Base-by-base conservation (phyloP, 2,329 filamentous ascomycete species). In the Lomentospora prolificans region DNA sequence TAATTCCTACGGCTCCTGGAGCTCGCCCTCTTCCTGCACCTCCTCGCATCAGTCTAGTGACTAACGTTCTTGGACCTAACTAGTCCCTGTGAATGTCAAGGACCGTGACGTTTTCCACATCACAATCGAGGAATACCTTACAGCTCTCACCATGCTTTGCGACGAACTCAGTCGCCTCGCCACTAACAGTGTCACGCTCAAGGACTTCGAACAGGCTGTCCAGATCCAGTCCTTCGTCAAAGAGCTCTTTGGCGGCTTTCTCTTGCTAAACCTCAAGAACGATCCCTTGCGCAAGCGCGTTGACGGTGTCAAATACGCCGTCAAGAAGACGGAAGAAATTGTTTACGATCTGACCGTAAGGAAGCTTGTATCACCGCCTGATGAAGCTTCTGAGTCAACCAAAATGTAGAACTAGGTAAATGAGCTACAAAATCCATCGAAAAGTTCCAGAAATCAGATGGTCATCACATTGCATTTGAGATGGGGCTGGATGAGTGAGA, bases 251-350 rank as follows among this genome's bases (percentile, higher is more conserved):
- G 89, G 91, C 2, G 94, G 92, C 14, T 99, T 99, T 73, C 94
- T 97, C 78, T 82, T 97, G 62, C 81, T 99, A 62, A 99, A 99
- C 69, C 77, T 99, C 63, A 97, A 97, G 79, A 99, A 99, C 65
- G 94, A 99, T 69, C 84, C 85, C 22, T 72, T 99, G 65, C 81
- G 94, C 58, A 89, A 90, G 73, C 81, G 90, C 59, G 90, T 89
- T 56, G 94, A 99, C 72, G 87, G 86, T 4, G 87, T 99, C 71
- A 99, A 99, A 77, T 99, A 99, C 68, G 86, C 87, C 64, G 90
- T 99, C 65, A 99, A 97, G 78, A 92, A 95, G 69, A 90, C 96
- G 10, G 94, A 99, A 75, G 94, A 97, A 67, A 90, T 99, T 10
- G 92, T 97, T 53, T 99, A 99, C 66, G 94, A 99, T 69, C 74